Evolutionary conservation across 148 eudicot species (phyloP).

Genomic region (Spergularia marina): DNA sequence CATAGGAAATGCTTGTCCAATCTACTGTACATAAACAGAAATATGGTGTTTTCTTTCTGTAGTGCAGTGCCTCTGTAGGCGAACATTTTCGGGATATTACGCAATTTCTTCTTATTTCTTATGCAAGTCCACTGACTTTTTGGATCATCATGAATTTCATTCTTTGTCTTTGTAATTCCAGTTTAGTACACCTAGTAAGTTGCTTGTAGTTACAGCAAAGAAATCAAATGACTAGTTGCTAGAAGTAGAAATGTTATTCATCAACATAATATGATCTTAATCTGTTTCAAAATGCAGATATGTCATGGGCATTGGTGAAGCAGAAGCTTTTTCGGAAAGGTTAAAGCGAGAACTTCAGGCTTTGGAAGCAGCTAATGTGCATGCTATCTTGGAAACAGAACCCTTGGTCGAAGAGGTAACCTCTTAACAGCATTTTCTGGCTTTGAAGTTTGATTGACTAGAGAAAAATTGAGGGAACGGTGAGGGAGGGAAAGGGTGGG

Average conservation of each 20-base stretch:
- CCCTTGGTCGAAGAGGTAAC: constrained; percentile 85
- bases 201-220: constrained; percentile 3
- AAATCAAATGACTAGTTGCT: background rate
- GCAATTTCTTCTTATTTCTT: background rate
- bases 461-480: too few species aligned
- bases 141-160: too few species aligned
- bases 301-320: constrained; percentile 98
- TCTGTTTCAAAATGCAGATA: constrained; percentile 51
- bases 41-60: background rate
- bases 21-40: background rate
- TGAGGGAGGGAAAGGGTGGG: too few species aligned
- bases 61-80: background rate
- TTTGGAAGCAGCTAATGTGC: constrained; percentile 98
- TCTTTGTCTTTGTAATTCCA: background rate
- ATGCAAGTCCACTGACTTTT: background rate
- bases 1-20: background rate
- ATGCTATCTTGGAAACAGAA: constrained; percentile 89
- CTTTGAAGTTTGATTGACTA: background rate
- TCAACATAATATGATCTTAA: constrained; percentile 4
- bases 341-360: constrained; percentile 96
- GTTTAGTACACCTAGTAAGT: background rate
- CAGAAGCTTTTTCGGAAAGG: constrained; percentile 98
- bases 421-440: background rate
- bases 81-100: background rate
- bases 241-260: background rate